These are phyloP conservation scores for Ophiostoma tasmaniense DNA, from an alignment of 2,329 filamentous ascomycete species.

Conservation along the genomic window DNA sequence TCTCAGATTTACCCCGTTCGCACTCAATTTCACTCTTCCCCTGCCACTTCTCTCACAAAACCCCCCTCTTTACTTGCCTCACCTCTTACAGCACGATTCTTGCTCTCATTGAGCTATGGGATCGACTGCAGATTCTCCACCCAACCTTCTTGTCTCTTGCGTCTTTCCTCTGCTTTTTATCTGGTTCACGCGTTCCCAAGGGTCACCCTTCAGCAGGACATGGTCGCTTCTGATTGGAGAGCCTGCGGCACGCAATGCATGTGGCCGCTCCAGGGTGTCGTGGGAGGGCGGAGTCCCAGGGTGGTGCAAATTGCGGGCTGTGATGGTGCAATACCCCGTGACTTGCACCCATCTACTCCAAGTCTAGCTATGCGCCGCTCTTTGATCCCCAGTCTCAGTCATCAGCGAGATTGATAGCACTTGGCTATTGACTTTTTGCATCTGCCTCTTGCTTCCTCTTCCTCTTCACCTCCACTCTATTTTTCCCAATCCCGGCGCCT, in stretches of 20 bases:
- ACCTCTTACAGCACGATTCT: background rate
- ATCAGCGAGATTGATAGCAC: background rate
- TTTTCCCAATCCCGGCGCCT: background rate
- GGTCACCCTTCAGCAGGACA: background rate
- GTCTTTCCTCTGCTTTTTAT: background rate
- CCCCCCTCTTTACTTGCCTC: background rate
- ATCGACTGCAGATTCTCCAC: slow-evolving; percentile 10
- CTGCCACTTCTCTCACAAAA: background rate
- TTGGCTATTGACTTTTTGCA: background rate
- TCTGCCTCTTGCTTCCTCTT: background rate
- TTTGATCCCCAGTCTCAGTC: slow-evolving; percentile 4
- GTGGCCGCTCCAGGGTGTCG: slow-evolving; percentile 10
- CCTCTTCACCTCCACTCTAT: background rate
- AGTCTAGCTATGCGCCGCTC: slow-evolving; percentile 9
- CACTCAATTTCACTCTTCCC: background rate
- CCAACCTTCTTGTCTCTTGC: background rate
- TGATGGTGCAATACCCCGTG: slow-evolving; percentile 57
- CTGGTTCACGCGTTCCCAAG: slow-evolving; percentile 2
- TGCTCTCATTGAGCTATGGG: slow-evolving; percentile 9
- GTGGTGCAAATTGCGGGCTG: slow-evolving; percentile 36
- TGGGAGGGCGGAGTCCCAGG: slow-evolving; percentile 24
- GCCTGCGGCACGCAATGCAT: slow-evolving; percentile 18
- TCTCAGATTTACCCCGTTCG: background rate
- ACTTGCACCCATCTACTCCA: slow-evolving; percentile 26
- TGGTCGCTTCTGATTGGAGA: slow-evolving; percentile 27